A percentile compares a stretch with the other conserved stretches of the same genome.
Conservation (phyloP, 305 asterid genomes). For the Vinca major region DNA sequence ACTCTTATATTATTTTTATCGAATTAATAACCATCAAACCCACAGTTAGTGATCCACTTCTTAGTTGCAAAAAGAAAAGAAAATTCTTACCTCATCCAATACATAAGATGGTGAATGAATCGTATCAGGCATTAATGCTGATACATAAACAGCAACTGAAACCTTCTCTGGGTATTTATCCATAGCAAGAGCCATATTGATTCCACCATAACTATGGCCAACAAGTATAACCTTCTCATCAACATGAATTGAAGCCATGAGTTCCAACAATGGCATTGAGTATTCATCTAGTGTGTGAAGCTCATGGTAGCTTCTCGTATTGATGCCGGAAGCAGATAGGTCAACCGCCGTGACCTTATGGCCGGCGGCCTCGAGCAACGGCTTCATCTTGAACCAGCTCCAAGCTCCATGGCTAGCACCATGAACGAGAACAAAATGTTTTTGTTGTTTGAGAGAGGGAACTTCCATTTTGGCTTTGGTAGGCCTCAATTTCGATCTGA, state of each 20-base stretch:
- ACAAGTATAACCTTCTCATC: conserved; percentile 50
- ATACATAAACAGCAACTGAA: conserved; percentile 36
- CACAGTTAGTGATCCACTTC: too few relatives aligned
- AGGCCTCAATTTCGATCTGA: background rate
- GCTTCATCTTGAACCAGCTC: conserved; percentile 58
- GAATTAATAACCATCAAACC: too few relatives aligned
- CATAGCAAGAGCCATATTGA: conserved; percentile 43
- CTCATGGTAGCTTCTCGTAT: conserved; percentile 24
- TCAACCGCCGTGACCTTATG: conserved; percentile 55
- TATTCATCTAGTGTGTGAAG: conserved; percentile 37
- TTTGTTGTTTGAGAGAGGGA: conserved; percentile 9
- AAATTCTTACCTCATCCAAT: conserved; percentile 3
- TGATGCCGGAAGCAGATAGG: conserved; percentile 53
- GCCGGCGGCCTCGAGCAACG: conserved; percentile 45
- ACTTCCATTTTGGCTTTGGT: background rate
- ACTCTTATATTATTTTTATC: too few relatives aligned
- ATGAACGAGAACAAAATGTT: conserved; percentile 49
- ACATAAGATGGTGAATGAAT: conserved; percentile 5
- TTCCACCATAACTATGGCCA: conserved; percentile 69
- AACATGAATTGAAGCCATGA: conserved; percentile 37
- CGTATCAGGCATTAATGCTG: conserved; percentile 46
- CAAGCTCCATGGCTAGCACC: conserved; percentile 72
- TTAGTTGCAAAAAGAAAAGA: too few relatives aligned
- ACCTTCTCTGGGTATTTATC: conserved; percentile 45
- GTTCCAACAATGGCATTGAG: conserved; percentile 36